These are phyloP conservation scores for Tetrahymena borealis DNA, from an alignment of 73 alveolate genomes.

Conservation along the genomic window DNA sequence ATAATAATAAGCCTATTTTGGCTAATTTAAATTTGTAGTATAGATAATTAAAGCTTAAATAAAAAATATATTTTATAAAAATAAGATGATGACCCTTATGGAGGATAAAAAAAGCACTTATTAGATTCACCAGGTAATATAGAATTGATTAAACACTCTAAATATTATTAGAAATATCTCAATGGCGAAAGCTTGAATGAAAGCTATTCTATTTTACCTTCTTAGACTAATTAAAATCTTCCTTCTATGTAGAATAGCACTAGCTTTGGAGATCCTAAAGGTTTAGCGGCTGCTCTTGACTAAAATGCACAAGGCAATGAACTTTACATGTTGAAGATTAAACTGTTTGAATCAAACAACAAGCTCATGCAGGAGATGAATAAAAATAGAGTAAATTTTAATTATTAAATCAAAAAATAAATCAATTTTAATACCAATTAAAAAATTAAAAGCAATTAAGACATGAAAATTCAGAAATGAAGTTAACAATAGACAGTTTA, in stretches of 20 bases:
- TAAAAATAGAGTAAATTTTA: background rate
- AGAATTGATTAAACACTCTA: background rate
- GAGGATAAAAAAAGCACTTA: background rate
- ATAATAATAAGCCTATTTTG: background rate
- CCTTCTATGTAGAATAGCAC: background rate
- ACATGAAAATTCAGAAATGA: background rate
- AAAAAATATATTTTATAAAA: background rate
- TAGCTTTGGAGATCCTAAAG: background rate
- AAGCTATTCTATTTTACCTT: background rate
- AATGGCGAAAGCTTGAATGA: background rate
- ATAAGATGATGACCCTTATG: background rate
- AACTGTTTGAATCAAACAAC: background rate
- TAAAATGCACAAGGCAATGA: background rate
- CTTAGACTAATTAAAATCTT: background rate
- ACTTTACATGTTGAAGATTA: background rate
- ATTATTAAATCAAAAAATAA: background rate
- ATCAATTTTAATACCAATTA: background rate
- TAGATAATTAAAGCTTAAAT: too few relatives aligned
- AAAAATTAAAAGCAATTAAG: background rate
- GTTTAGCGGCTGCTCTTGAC: background rate
- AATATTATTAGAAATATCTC: background rate
- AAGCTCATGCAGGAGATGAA: background rate
- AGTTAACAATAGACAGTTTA: background rate
- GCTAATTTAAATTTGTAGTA: background rate
- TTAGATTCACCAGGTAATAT: background rate